Evolutionary conservation across 139 green algal species (phyloP), one percentile per base, ranked within the genome.

Genomic region (Deuterostichococcus epilithicus): DNA sequence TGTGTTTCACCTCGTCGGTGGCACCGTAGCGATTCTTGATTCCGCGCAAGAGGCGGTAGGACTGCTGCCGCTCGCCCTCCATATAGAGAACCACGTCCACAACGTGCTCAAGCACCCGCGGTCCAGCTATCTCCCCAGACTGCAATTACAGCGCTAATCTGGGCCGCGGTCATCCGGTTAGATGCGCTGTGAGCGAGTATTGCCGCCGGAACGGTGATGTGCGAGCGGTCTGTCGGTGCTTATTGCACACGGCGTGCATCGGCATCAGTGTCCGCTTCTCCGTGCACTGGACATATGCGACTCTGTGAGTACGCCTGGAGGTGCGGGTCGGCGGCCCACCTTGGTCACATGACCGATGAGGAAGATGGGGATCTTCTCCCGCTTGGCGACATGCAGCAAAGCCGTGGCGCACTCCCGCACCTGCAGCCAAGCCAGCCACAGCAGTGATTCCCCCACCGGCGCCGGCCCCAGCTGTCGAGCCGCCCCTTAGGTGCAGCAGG

Each of bases 61-160:
- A 69, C 78, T 88, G 76, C 15, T 84, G 80, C 25, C 82, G 70
- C 33, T 91, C 91, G 0, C 90, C 92, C 79, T 99, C 93, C 80
- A 99, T 86, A 74, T 95, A 97, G 74, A 99, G 78, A 69, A 99
- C 95, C 0, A 87, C 86, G 79, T 98, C 93, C 36, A 99, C 96
- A 70, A 99, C 93, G 87, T 99, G 96, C 79, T 97, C 94, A 79
- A 99, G 80, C 45, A 94, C 88, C 26, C 94, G 87, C 5, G 96
- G 96, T 13, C 95, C 95, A 22, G 93, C 93, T 30, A 98, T 89
- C 30, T 93, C 86, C 20, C 92, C 90, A 8, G 38, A 38, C 45
- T 76, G 72, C 72, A 32, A 58, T 25, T 28, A 68, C 72, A 78
- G 67, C 8, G 42, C 8, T 13, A 52, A 13, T 52, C 13, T 52